Evolutionary conservation across 2,329 filamentous ascomycete species (phyloP).

Genomic region (Monosporascus sp.): DNA sequence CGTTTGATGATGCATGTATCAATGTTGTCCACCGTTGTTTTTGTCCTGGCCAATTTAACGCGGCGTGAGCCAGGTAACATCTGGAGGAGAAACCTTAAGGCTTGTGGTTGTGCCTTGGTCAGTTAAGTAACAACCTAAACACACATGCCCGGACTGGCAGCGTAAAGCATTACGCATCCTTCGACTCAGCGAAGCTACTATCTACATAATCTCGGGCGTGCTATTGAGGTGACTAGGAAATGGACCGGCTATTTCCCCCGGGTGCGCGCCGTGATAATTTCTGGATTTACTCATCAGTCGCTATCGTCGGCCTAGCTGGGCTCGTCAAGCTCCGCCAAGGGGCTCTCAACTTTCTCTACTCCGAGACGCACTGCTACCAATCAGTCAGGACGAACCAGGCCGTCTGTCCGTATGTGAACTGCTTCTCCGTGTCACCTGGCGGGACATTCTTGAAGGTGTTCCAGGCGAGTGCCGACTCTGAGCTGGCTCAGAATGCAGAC

Average conservation of each 20-base stretch:
- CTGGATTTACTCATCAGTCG: slow-evolving; percentile 15
- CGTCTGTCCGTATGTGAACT: slow-evolving; percentile 37
- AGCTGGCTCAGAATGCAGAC: slow-evolving; percentile 25
- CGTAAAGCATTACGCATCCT: too few species aligned
- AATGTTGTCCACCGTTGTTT: too few species aligned
- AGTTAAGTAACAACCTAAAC: too few species aligned
- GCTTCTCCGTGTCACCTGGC: slow-evolving; percentile 48
- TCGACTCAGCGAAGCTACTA: too few species aligned
- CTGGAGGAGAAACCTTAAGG: too few species aligned
- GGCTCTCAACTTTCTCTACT: slow-evolving; percentile 15
- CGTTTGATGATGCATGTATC: too few species aligned
- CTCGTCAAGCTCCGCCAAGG: slow-evolving; percentile 17
- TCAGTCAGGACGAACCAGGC: slow-evolving; percentile 38
- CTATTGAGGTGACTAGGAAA: slow-evolving; percentile 1
- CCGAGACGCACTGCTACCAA: slow-evolving; percentile 38
- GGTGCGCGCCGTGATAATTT: slow-evolving; percentile 12
- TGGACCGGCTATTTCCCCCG: slow-evolving; percentile 16
- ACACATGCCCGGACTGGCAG: too few species aligned
- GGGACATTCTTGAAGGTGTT: slow-evolving; percentile 49
- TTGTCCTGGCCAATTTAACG: too few species aligned
- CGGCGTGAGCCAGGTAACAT: too few species aligned
- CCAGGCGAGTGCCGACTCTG: slow-evolving; percentile 24
- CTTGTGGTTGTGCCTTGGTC: too few species aligned
- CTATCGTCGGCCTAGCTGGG: slow-evolving; percentile 17
- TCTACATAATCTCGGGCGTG: neutral